These are phyloP conservation scores for Salvia sclarea DNA, from an alignment of 305 asterid genomes.

Conservation along the genomic window DNA sequence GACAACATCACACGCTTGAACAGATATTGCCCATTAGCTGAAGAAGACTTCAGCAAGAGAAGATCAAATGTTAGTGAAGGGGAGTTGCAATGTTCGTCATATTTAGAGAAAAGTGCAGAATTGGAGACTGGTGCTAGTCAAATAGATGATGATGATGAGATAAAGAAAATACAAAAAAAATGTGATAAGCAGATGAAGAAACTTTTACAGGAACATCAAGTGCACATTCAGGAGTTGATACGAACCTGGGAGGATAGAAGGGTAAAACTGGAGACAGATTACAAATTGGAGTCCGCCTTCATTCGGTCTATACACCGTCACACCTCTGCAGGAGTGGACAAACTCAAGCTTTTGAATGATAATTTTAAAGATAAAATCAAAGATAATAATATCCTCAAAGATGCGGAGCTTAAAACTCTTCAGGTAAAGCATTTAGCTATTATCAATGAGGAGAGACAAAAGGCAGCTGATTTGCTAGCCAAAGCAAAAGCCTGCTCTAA, in stretches of 20 bases:
- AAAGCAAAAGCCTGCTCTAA: constrained; percentile 34
- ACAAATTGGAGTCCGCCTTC: constrained; percentile 51
- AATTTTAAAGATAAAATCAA: constrained; percentile 46
- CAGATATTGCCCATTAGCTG: constrained; percentile 30
- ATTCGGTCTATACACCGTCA: constrained; percentile 49
- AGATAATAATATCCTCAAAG: constrained; percentile 45
- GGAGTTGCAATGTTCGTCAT: constrained; percentile 28
- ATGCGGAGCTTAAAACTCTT: constrained; percentile 44
- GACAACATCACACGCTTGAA: constrained; percentile 26
- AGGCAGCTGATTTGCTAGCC: constrained; percentile 39
- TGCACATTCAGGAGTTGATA: constrained; percentile 49
- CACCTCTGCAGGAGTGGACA: constrained; percentile 40
- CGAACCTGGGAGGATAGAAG: constrained; percentile 50
- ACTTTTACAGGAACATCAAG: constrained; percentile 43
- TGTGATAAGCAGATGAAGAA: constrained; percentile 48
- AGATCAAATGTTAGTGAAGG: constrained; percentile 30
- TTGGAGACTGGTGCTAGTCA: constrained; percentile 35
- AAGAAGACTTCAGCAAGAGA: constrained; percentile 35
- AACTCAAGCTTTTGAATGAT: constrained; percentile 47
- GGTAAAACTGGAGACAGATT: constrained; percentile 42
- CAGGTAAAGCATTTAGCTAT: constrained; percentile 52
- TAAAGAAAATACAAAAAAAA: constrained; percentile 42
- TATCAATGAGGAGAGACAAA: constrained; percentile 49
- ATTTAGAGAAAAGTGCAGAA: constrained; percentile 29
- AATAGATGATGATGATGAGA: constrained; percentile 23